Evolutionary conservation across 1,284 basidiomycete species (phyloP).

Genomic region (Cutaneotrichosporon cavernicola): DNA sequence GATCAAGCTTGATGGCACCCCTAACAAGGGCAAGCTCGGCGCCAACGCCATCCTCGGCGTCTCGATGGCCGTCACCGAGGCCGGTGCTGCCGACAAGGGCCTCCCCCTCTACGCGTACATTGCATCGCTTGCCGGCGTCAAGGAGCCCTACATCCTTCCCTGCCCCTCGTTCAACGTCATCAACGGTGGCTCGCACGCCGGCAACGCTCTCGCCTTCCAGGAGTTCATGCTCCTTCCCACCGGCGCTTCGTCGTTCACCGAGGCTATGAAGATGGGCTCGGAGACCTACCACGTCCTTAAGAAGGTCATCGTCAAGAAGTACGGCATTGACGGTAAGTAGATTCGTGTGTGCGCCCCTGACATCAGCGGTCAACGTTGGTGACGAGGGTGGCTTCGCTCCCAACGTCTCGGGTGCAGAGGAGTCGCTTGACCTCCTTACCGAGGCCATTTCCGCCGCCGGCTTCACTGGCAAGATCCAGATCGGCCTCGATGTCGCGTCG

Average conservation of each 20-base stretch:
- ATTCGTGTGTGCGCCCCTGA: not conserved
- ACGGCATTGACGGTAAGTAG: slow-evolving; percentile 79
- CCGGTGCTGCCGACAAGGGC: slow-evolving; percentile 88
- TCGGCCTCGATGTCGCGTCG: slow-evolving; percentile 97
- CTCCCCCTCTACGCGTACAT: slow-evolving; percentile 96
- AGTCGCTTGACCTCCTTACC: slow-evolving; percentile 91
- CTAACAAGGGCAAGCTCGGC: slow-evolving; percentile 99
- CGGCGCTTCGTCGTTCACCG: slow-evolving; percentile 84
- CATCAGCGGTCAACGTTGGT: slow-evolving; percentile 84
- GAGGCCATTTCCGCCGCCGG: slow-evolving; percentile 98
- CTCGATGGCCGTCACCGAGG: slow-evolving; percentile 92
- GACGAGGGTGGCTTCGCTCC: slow-evolving; percentile 99
- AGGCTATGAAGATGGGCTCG: slow-evolving; percentile 97
- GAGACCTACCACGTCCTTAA: slow-evolving; percentile 99
- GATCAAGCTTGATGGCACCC: slow-evolving; percentile 95
- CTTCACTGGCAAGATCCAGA: slow-evolving; percentile 98
- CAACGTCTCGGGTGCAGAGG: slow-evolving; percentile 94
- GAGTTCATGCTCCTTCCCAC: slow-evolving; percentile 99
- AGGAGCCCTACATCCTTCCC: slow-evolving; percentile 88
- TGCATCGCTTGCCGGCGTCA: slow-evolving; percentile 89
- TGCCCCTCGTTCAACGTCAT: slow-evolving; percentile 97
- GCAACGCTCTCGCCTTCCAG: slow-evolving; percentile 99
- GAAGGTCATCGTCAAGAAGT: slow-evolving; percentile 99
- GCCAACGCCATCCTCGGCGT: slow-evolving; percentile 99
- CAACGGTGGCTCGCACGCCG: slow-evolving; percentile 99